Evolutionary conservation across 2,329 filamentous ascomycete species (phyloP).

Genomic region (Neonectria neomacrospora): DNA sequence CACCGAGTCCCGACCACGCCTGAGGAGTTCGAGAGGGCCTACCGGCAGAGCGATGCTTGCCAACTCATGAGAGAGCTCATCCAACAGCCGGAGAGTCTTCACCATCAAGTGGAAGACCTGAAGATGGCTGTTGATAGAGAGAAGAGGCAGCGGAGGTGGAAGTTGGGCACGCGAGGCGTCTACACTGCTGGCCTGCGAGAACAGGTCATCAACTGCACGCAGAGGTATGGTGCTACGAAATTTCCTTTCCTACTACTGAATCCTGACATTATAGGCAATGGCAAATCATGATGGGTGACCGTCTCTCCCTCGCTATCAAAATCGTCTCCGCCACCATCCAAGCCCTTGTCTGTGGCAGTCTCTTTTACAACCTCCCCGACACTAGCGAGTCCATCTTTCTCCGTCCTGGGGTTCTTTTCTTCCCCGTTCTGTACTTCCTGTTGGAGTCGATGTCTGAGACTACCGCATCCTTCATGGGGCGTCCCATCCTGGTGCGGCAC

Average conservation of each 20-base stretch:
- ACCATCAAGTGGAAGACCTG: constrained; percentile 57
- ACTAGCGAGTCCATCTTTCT: constrained; percentile 68
- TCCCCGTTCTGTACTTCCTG: constrained; percentile 52
- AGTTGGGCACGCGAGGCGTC: constrained; percentile 33
- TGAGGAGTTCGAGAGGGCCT: constrained; percentile 65
- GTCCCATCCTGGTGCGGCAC: constrained; percentile 48
- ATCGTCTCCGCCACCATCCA: constrained; percentile 72
- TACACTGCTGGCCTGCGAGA: constrained; percentile 42
- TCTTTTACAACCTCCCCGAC: constrained; percentile 72
- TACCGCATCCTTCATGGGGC: constrained; percentile 45
- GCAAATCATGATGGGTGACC: constrained; percentile 48
- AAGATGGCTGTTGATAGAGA: constrained; percentile 40
- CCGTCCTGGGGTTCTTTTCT: constrained; percentile 48
- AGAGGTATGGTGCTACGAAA: constrained; percentile 50
- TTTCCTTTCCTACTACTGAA: constrained; percentile 40
- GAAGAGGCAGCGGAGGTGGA: constrained; percentile 38
- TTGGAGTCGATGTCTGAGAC: constrained; percentile 57
- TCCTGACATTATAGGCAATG: constrained; percentile 36
- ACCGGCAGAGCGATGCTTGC: constrained; percentile 29
- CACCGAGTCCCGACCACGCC: constrained; percentile 69
- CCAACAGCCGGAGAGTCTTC: constrained; percentile 39
- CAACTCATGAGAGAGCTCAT: constrained; percentile 38
- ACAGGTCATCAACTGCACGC: constrained; percentile 51
- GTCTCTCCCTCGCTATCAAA: constrained; percentile 45
- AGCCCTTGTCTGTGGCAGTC: constrained; percentile 71